Base-by-base conservation (phyloP, 306 rosid species). In the Arachis hypogaea region DNA sequence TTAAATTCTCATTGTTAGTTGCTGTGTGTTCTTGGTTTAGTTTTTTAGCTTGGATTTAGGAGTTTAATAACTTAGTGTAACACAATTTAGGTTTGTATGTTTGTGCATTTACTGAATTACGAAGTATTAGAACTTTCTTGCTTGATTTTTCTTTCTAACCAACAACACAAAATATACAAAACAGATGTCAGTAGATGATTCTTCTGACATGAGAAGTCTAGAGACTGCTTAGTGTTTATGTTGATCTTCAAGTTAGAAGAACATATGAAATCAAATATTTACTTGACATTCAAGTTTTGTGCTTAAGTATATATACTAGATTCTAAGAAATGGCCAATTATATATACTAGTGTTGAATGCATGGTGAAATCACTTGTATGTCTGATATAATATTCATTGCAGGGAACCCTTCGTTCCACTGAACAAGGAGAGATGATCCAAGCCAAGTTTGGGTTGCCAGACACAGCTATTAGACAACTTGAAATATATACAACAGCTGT, bases 351-450 rank as follows among this genome's bases (percentile, higher is more conserved):
- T 1, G 1, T 18, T 18, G 22, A 18, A 18, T 18, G 22, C 22
- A 18, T 18, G 22, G 22, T 18, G 22, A 10, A 38, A 61, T 71
- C 3, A 22, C 54, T 51, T 7, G 9, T 14, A 11, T 33, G 56
- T 42, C 22, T 77, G 33, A 22, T 22, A 22, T 22, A 33, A 22
- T 66, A 33, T 62, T 43, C 71, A 42, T 59, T 65, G 58, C 81
- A 93, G 98, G 98, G 98, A 49, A 88, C 88, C 2, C 90, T 90
- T 59, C 85, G 97, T 41, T 86, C 98, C 75, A 93, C 98, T 5
- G 97, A 93, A 77, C 95, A 93, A 77, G 98, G 98, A 69, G 98
- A 93, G 83, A 93, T 93, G 98, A 90, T 93, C 46, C 93, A 90
- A 84, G 95, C 95, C 41, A 93, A 93, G 80, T 90, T 93, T 69